Evolutionary conservation across 2,329 filamentous ascomycete species (phyloP), one percentile per base, ranked within the genome.

Genomic region (Botryosphaeria dothidea): DNA sequence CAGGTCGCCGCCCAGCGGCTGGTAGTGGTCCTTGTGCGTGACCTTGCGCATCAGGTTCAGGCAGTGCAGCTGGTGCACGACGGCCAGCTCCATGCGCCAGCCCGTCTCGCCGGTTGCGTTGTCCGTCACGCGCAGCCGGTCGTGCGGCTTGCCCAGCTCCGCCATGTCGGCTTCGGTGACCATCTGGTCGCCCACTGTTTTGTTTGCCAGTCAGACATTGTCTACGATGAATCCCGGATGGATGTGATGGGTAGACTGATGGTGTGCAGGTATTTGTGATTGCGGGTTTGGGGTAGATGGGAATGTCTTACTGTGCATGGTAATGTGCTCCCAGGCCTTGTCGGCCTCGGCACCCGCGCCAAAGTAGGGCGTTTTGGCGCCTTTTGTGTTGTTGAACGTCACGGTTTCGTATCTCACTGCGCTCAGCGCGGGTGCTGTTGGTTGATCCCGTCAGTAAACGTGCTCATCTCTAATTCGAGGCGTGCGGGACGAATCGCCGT

Each of bases 101-200:
- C 69, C 69, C 27, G 31, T 57, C 41, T 82, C 79, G 19, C 85
- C 86, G 1, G 86, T 86, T 49, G 77, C 78, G 4, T 85, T 83
- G 68, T 88, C 78, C 9, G 81, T 84, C 67, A 86, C 82, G 69
- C 82, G 83, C n/a, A 88, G 77, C 0, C 84, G 84, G 23, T 81
- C 75, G 41, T 77, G 73, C 2, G 83, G 82, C 67, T 86, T 83
- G 4, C 82, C 81, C 0, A 89, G 80, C 23, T 81, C 81, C 45
- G 81, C 74, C 38, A 87, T 81, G 69, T 88, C 85, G 5, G 81
- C 77, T 23, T 80, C 76, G 0, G 82, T 82, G 60, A 89, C 84
- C 82, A 87, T 86, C 69, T 86, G 85, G 71, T 88, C 86, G 41
- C 86, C 86, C 27, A 88, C 85, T 85, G 27, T 21, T 1, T 15